A percentile compares a stretch with the other conserved stretches of the same genome.
These are phyloP conservation scores for Rhizopus delemar DNA, from an alignment of 371 early-diverging fungal genomes.

Conservation along the genomic window DNA sequence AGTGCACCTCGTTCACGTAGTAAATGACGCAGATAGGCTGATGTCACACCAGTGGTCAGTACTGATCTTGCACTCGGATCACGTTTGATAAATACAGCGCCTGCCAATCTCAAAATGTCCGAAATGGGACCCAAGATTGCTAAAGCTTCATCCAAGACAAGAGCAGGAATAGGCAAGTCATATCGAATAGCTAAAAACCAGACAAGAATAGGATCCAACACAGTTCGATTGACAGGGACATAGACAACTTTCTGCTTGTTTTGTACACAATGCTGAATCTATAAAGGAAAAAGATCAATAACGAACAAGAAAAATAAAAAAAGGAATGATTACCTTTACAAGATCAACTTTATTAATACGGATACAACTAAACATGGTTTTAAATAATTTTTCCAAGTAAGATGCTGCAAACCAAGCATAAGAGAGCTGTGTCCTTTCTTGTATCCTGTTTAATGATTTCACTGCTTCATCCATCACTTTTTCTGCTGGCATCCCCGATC, in stretches of 20 bases:
- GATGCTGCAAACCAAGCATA: conserved; percentile 41
- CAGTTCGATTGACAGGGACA: conserved; percentile 36
- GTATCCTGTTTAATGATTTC: conserved; percentile 24
- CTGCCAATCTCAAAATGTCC: conserved; percentile 31
- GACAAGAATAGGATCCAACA: conserved; percentile 31
- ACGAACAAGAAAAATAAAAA: background rate
- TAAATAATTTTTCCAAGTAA: conserved; percentile 25
- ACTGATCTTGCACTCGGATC: conserved; percentile 24
- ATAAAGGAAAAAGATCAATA: background rate
- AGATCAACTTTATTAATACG: conserved; percentile 18
- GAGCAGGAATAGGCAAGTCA: conserved; percentile 30
- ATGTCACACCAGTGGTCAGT: conserved; percentile 28
- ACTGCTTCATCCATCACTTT: conserved; percentile 29
- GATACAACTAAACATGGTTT: conserved; percentile 30
- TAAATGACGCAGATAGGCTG: conserved; percentile 27
- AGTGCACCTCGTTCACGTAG: conserved; percentile 29
- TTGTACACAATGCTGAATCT: conserved; percentile 20
- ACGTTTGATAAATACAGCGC: conserved; percentile 32
- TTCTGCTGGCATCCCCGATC: conserved; percentile 29
- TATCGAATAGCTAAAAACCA: conserved; percentile 39
- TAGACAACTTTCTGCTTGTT: conserved; percentile 28
- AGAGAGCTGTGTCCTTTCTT: conserved; percentile 37
- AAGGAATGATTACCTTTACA: conserved; percentile 11
- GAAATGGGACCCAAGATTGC: conserved; percentile 34
- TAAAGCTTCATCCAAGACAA: conserved; percentile 32